Percentiles rank a stretch among this genome's conserved stretches.
These are phyloP conservation scores for Saccharomycopsis fodiens DNA, from an alignment of 805 yeast species.

Conservation along the genomic window DNA sequence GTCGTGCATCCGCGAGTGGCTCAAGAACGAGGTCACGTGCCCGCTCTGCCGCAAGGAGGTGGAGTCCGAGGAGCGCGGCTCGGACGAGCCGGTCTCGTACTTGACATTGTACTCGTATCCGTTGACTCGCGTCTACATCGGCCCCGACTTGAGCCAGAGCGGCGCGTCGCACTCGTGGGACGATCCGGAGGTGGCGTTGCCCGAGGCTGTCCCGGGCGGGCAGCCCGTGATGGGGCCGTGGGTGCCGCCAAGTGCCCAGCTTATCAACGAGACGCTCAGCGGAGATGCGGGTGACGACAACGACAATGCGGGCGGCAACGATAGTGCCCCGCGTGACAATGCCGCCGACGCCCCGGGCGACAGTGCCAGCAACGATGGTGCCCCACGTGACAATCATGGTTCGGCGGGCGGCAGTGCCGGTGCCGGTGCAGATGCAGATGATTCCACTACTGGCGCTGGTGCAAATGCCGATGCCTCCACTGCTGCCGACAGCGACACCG, in stretches of 20 bases:
- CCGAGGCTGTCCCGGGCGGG: conserved; percentile 7
- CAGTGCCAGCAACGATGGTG: conserved; percentile 2
- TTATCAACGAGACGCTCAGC: not conserved
- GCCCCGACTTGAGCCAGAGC: conserved; percentile 9
- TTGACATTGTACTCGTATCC: conserved; percentile 10
- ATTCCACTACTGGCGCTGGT: too few species aligned
- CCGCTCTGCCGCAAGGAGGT: conserved; percentile 55
- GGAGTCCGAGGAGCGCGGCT: conserved; percentile 7
- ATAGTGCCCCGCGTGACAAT: too few species aligned
- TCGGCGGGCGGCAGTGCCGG: not conserved
- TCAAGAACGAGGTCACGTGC: conserved; percentile 63
- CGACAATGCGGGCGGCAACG: conserved; percentile 1
- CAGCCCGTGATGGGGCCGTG: conserved; percentile 15
- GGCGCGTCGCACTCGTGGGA: conserved; percentile 12
- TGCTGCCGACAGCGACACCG: not conserved
- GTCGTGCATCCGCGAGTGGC: conserved; percentile 81
- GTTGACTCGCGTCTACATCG: conserved; percentile 11
- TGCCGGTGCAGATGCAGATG: too few species aligned
- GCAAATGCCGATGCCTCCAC: too few species aligned
- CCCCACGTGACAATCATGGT: not conserved
- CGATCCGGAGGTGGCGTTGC: conserved; percentile 16
- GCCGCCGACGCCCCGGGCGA: too few species aligned
- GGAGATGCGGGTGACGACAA: conserved; percentile 3
- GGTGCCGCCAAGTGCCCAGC: conserved; percentile 7
- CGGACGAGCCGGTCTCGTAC: not conserved